Conservation (phyloP, 1,284 basidiomycete species). For the Puccinia novopanici region DNA sequence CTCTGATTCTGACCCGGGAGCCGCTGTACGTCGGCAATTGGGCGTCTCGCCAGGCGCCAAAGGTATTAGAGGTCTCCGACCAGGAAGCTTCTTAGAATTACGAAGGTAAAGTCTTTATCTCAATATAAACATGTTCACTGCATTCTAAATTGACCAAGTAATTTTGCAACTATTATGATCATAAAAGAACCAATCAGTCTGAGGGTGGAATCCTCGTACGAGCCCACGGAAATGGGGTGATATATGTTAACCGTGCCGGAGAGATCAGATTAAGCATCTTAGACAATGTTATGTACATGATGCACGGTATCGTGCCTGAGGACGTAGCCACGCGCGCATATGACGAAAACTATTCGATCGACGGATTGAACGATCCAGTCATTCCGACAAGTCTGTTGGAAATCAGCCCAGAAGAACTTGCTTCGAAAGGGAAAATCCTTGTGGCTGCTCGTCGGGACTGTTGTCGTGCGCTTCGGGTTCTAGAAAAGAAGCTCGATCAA, state of each 20-base stretch:
- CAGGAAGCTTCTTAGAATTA: constrained; percentile 48
- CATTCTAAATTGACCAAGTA: neutral
- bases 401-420: constrained; percentile 22
- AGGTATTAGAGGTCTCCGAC: constrained; percentile 40
- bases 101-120: constrained; percentile 32
- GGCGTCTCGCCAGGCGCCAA: constrained; percentile 42
- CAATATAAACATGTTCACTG: neutral
- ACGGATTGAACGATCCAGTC: constrained; percentile 38
- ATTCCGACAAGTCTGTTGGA: constrained; percentile 1
- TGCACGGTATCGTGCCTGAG: constrained; percentile 39
- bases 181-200: constrained; percentile 41
- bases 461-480: constrained; percentile 54
- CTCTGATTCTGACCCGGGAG: constrained; percentile 23
- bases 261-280: constrained; percentile 49
- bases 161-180: neutral
- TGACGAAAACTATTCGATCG: constrained; percentile 34
- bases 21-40: constrained; percentile 3
- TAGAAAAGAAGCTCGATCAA: constrained; percentile 46
- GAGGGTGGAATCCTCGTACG: constrained; percentile 46
- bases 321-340: constrained; percentile 32
- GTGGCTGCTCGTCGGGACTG: constrained; percentile 38
- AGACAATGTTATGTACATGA: constrained; percentile 51
- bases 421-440: constrained; percentile 17
- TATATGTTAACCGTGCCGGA: constrained; percentile 48
- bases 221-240: constrained; percentile 30